phyloP scores from a whole-genome alignment of 2,329 filamentous ascomycete species.

The Curvularia lunata region DNA sequence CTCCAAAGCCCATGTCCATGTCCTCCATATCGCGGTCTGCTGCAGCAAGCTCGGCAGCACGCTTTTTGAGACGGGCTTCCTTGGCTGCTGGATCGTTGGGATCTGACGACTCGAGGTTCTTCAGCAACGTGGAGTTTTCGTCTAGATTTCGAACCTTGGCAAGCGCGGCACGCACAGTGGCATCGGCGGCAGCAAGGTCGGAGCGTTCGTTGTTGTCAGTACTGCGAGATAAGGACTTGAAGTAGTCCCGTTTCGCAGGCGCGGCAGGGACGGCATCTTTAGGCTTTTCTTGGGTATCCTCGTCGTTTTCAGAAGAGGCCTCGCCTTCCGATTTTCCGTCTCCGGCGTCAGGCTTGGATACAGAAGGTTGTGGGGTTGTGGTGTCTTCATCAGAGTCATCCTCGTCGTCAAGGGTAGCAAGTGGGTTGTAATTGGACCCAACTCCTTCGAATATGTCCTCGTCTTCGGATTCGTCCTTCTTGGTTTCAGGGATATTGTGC shows the following conservation, averaged over 20 bases:
- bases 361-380: neutral
- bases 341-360: neutral
- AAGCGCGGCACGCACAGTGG: slow-evolving; percentile 80
- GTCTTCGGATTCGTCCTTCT: slow-evolving; percentile 56
- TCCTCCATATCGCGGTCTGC: slow-evolving; percentile 84
- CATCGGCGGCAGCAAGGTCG: slow-evolving; percentile 63
- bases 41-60: slow-evolving; percentile 70
- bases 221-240: slow-evolving; percentile 21
- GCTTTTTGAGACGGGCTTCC: slow-evolving; percentile 69
- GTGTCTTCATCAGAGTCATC: slow-evolving; percentile 29
- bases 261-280: slow-evolving; percentile 7
- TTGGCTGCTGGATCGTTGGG: slow-evolving; percentile 55
- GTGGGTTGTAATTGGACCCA: slow-evolving; percentile 65
- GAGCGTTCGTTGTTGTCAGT: slow-evolving; percentile 42
- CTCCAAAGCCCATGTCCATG: slow-evolving; percentile 93
- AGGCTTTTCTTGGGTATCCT: slow-evolving; percentile 11
- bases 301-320: slow-evolving; percentile 6
- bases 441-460: slow-evolving; percentile 69
- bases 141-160: slow-evolving; percentile 71
- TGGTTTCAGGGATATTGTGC: slow-evolving; percentile 44
- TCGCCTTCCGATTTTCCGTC: neutral
- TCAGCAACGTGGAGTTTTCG: slow-evolving; percentile 54
- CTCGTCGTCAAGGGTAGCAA: slow-evolving; percentile 60
- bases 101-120: slow-evolving; percentile 36
- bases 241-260: slow-evolving; percentile 32